Base-by-base conservation (phyloP, 2,329 filamentous ascomycete species). In the Exophiala phaeomuriformis region DNA sequence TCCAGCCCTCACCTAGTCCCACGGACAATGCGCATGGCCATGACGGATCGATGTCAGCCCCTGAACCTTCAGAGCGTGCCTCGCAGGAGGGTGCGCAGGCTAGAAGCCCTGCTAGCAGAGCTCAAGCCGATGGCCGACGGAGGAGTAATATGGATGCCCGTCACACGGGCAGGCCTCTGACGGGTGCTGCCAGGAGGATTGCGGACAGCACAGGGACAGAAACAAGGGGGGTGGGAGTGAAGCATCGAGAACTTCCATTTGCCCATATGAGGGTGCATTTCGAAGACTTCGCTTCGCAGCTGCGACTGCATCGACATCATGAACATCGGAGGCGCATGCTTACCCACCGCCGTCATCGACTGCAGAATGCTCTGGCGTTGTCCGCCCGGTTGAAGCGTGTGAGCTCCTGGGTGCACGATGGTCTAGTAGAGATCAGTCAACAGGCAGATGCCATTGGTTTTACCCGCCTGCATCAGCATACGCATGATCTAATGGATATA, bases 361-460 rank as follows among this genome's bases (percentile, higher is more conserved):
- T 71, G 52, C 72, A 71, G 56, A 66, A 71, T 30, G 72, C 71
- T 31, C 68, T 75, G 49, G 71, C 70, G 37, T 61, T 74, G 33
- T 72, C 71, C 39, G 64, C 70, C 46, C 69, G 73, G 33, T 64
- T 75, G 53, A 61, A 71, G 51, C 70, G 72, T 43, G 65, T 73
- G 52, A 68, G 69, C 29, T 65, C 67, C 32, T 68, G 68, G 49
- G 65, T 71, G 29, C 72, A 74, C 57, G 69, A 69, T 47, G 72
- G 72, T 36, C 64, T 75, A 28, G 71, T 75, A 35, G 72, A 75
- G 59, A 68, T 68, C 45, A 67, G 74, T 50, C 72, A 69, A 57
- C 67, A 73, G 62, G 69, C 71, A 55, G 72, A 75, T 64, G 72
- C 74, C 57, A 61, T 65, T 56, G 71, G 65, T 56, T 75, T 75